A percentile compares a stretch with the other conserved stretches of the same genome.
phyloP scores from a whole-genome alignment of 805 yeast genomes.

The Hanseniaspora guilliermondii region DNA sequence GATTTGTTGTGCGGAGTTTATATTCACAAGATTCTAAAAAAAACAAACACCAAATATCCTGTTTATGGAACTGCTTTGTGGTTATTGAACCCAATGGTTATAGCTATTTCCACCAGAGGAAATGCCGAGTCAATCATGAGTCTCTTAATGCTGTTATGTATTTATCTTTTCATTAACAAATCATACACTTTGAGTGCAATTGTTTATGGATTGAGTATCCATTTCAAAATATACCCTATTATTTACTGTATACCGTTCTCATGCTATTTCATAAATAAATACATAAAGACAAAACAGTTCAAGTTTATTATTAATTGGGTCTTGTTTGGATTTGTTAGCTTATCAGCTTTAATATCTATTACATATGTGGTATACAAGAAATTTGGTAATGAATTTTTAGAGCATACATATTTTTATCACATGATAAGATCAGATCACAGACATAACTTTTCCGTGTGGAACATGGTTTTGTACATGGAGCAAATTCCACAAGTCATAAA shows the following conservation, averaged over 20 bases:
- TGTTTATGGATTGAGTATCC: constrained; percentile 65
- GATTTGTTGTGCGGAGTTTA: constrained; percentile 73
- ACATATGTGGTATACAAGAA: constrained; percentile 49
- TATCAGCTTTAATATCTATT: constrained; percentile 34
- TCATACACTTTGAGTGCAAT: constrained; percentile 32
- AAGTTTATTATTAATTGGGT: constrained; percentile 32
- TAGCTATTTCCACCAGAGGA: constrained; percentile 85
- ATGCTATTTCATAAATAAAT: constrained; percentile 24
- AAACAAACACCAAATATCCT: background rate
- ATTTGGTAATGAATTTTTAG: constrained; percentile 65
- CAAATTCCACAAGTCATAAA: constrained; percentile 29
- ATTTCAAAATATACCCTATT: constrained; percentile 83
- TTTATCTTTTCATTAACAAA: constrained; percentile 34
- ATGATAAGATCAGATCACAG: constrained; percentile 77
- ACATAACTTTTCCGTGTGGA: constrained; percentile 86
- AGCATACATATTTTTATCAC: constrained; percentile 75
- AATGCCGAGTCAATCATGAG: constrained; percentile 83
- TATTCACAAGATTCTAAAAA: constrained; percentile 22
- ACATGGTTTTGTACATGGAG: constrained; percentile 53
- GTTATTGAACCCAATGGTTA: constrained; percentile 91
- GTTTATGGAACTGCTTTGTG: constrained; percentile 45
- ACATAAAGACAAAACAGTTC: constrained; percentile 25
- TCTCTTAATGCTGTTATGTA: constrained; percentile 51
- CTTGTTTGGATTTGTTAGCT: constrained; percentile 31
- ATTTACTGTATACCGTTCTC: constrained; percentile 67